A percentile compares a stretch with the other conserved stretches of the same genome.
Evolutionary conservation across 768 basidiomycete genomes (phyloP).

Genomic region (Lactarius trivialis): DNA sequence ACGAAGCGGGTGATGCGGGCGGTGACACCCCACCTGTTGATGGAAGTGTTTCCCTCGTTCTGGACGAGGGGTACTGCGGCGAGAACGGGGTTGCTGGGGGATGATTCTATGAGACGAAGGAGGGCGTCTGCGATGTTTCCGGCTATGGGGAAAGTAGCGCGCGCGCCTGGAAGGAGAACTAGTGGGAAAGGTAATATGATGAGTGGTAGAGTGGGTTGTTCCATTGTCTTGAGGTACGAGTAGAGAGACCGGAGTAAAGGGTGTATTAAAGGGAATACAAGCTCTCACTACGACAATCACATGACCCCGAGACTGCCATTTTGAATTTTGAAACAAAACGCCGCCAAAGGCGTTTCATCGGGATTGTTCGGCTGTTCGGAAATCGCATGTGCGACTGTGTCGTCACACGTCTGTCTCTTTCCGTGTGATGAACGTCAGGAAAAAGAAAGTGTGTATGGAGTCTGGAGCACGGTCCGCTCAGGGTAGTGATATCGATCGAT

Average conservation of each 20-base stretch:
- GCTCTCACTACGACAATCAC: neutral
- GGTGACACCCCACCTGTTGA: slow-evolving; percentile 58
- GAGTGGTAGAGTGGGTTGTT: slow-evolving; percentile 44
- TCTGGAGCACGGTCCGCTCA: slow-evolving; percentile 12
- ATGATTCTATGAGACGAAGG: slow-evolving; percentile 58
- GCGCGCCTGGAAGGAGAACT: slow-evolving; percentile 67
- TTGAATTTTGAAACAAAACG: too few relatives aligned
- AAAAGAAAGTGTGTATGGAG: slow-evolving; percentile 5
- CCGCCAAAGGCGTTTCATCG: too few relatives aligned
- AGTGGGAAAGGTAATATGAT: slow-evolving; percentile 65
- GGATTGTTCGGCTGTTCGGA: too few relatives aligned
- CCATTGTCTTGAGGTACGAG: neutral
- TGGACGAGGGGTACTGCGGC: slow-evolving; percentile 55
- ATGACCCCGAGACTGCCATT: neutral
- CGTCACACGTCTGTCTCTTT: too few relatives aligned
- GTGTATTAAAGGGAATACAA: neutral
- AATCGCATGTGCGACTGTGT: too few relatives aligned
- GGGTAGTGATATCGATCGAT: slow-evolving; percentile 17
- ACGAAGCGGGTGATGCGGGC: slow-evolving; percentile 67
- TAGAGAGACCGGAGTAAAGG: neutral
- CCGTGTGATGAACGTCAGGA: too few relatives aligned
- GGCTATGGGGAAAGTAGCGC: slow-evolving; percentile 61
- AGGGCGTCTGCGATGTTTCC: slow-evolving; percentile 57
- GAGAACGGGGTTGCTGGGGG: slow-evolving; percentile 61
- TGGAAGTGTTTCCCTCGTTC: slow-evolving; percentile 21